Percentiles rank a stretch among this genome's conserved stretches.
phyloP scores from a whole-genome alignment of 495 filamentous ascomycete genomes.

The Talaromyces thailandensis region DNA sequence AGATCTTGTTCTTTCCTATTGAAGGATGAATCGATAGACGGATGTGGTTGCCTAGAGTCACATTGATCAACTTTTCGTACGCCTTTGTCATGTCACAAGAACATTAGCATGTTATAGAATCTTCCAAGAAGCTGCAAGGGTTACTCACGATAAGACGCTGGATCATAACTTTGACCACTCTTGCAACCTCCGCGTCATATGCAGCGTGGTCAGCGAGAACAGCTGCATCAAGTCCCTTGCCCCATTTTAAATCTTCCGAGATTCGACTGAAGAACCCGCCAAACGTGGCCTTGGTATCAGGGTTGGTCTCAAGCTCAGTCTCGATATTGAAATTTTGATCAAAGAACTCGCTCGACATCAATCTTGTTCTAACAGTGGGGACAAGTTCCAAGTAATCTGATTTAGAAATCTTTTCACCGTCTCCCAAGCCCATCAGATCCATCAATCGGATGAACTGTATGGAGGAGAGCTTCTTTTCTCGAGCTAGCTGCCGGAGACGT shows the following conservation, averaged over 20 bases:
- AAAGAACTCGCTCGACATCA: not conserved
- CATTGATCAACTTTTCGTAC: not conserved
- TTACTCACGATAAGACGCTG: not conserved
- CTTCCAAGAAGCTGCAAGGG: not conserved
- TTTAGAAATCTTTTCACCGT: not conserved
- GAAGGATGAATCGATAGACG: slow-evolving; percentile 50
- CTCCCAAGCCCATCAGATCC: not conserved
- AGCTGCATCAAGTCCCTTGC: not conserved
- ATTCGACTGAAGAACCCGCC: not conserved
- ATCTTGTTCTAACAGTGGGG: not conserved
- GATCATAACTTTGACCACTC: not conserved
- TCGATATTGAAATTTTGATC: not conserved
- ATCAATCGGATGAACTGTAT: slow-evolving; percentile 7
- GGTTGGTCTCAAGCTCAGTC: not conserved
- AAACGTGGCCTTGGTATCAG: not conserved
- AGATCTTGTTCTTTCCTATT: slow-evolving; percentile 43
- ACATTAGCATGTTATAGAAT: not conserved
- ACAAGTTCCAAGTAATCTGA: not conserved
- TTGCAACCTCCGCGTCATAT: not conserved
- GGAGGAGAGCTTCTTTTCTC: slow-evolving; percentile 30
- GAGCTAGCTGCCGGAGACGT: slow-evolving; percentile 27
- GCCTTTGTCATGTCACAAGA: not conserved
- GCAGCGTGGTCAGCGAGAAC: not conserved
- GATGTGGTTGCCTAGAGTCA: not conserved
- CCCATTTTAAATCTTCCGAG: not conserved